Percentiles rank a stretch among this genome's conserved stretches.
Conservation (phyloP, 257 asterid genomes). For the Salvia miltiorrhiza region DNA sequence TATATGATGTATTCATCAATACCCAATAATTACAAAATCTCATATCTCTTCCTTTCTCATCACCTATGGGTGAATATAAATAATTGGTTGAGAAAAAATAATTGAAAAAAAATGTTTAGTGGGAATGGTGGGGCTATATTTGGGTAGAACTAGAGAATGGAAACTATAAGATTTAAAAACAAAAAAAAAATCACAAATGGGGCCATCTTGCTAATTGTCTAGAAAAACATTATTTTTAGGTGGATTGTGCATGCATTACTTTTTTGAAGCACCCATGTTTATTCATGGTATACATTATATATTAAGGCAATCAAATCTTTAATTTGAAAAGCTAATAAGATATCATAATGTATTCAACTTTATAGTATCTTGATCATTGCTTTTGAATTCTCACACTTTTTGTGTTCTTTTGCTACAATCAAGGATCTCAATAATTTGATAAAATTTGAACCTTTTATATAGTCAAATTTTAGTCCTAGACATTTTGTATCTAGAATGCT, state of each 20-base stretch:
- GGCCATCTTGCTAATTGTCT: not conserved
- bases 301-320: conserved; percentile 4
- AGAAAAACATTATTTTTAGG: not conserved
- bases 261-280: conserved; percentile 24
- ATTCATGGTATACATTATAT: not conserved
- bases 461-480: not conserved
- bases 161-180: not conserved
- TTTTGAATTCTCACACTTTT: conserved; percentile 11
- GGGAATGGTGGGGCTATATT: not conserved
- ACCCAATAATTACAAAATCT: not conserved
- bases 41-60: not conserved
- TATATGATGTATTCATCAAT: not conserved
- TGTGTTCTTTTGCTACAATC: conserved; percentile 12
- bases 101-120: not conserved
- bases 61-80: not conserved
- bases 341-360: conserved; percentile 11
- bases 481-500: not conserved
- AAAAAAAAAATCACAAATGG: not conserved
- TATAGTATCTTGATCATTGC: conserved; percentile 24
- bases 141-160: not conserved
- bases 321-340: conserved; percentile 1
- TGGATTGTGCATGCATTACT: conserved; percentile 17
- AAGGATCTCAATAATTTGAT: not conserved
- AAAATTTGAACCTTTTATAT: conserved; percentile 10
- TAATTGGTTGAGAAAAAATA: not conserved